phyloP scores from a whole-genome alignment of 176 grass and related monocot species.

The Cymbopogon citratus region DNA sequence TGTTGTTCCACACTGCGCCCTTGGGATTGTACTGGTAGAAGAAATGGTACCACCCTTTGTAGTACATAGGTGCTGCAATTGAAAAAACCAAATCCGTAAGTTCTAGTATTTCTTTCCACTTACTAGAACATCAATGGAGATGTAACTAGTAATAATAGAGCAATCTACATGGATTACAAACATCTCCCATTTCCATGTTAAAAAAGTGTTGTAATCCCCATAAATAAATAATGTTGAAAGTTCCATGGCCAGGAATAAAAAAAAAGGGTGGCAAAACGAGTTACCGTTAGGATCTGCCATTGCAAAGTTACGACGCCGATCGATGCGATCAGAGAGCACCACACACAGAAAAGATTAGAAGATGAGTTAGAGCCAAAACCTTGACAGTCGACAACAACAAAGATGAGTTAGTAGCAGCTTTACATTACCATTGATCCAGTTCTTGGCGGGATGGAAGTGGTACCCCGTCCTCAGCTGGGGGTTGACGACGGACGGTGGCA shows the following conservation, averaged over 20 bases:
- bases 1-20: conserved; percentile 60
- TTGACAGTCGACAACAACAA: neutral
- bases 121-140: too few relatives aligned
- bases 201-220: neutral
- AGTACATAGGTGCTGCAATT: conserved; percentile 25
- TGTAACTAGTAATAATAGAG: too few relatives aligned
- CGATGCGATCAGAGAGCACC: conserved; percentile 4
- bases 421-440: conserved; percentile 81
- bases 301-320: neutral
- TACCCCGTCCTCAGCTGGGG: conserved; percentile 36
- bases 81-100: neutral
- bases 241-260: too few relatives aligned
- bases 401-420: neutral
- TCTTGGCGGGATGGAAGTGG: conserved; percentile 70
- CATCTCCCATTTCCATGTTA: neutral
- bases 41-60: conserved; percentile 62
- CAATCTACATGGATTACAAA: too few relatives aligned
- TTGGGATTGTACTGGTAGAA: conserved; percentile 88
- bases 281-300: conserved; percentile 72
- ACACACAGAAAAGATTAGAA: neutral
- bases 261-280: neutral
- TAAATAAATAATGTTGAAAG: too few relatives aligned
- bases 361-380: conserved; percentile 14
- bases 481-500: conserved; percentile 36
- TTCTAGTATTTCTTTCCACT: too few relatives aligned